Percentiles rank a stretch among this genome's conserved stretches.
These are phyloP conservation scores for Diaporthe citrichinensis DNA, from an alignment of 2,329 filamentous ascomycete species.

Conservation along the genomic window DNA sequence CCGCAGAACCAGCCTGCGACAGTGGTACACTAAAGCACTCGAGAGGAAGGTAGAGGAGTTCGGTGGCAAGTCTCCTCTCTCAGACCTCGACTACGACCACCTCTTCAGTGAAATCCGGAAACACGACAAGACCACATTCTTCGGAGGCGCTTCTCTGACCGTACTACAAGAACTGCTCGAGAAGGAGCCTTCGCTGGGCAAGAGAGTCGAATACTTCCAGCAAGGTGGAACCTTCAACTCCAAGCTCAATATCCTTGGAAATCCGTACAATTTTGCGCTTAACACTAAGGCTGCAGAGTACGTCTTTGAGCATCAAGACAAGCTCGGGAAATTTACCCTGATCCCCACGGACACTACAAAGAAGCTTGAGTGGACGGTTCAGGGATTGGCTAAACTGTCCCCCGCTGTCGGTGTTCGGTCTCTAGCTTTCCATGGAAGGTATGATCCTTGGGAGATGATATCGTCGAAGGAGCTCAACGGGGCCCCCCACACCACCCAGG, in stretches of 20 bases:
- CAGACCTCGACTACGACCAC: slow-evolving; percentile 12
- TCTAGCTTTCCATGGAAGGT: slow-evolving; percentile 37
- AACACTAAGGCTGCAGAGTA: slow-evolving; percentile 38
- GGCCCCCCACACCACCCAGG: slow-evolving; percentile 5
- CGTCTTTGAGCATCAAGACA: slow-evolving; percentile 26
- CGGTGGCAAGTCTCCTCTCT: slow-evolving; percentile 22
- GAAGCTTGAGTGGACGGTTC: slow-evolving; percentile 33
- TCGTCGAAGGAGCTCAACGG: neutral
- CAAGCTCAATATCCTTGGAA: slow-evolving; percentile 41
- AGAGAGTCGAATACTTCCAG: slow-evolving; percentile 37
- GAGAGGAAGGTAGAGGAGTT: slow-evolving; percentile 36
- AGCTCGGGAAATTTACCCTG: slow-evolving; percentile 35
- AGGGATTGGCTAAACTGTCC: slow-evolving; percentile 33
- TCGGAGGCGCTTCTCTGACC: slow-evolving; percentile 40
- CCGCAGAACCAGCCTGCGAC: slow-evolving; percentile 15
- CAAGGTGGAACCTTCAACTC: slow-evolving; percentile 41
- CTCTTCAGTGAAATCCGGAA: slow-evolving; percentile 35
- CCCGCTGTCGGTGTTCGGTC: slow-evolving; percentile 35
- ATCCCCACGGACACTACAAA: slow-evolving; percentile 42
- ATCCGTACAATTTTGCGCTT: slow-evolving; percentile 41
- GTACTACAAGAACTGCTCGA: slow-evolving; percentile 37
- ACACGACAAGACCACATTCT: slow-evolving; percentile 35
- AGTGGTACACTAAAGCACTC: slow-evolving; percentile 37
- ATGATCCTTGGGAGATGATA: slow-evolving; percentile 38
- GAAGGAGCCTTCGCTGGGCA: slow-evolving; percentile 17